phyloP scores from a whole-genome alignment of 2,329 filamentous ascomycete genomes.

The Talaromyces pinophilus region DNA sequence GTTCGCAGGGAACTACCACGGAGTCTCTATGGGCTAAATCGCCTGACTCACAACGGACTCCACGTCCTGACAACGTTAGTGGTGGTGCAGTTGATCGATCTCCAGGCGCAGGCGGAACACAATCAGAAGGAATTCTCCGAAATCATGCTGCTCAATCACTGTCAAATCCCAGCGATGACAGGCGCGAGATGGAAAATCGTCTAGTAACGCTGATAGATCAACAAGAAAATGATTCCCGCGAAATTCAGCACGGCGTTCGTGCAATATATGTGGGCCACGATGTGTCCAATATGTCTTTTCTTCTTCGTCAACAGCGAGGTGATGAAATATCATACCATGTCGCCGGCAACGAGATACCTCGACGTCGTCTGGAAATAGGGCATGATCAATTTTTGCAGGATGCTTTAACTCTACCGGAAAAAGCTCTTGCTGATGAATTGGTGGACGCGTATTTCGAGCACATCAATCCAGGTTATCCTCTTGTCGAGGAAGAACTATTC shows the following conservation, averaged over 20 bases:
- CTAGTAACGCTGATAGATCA: slow-evolving; percentile 55
- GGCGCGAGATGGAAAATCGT: slow-evolving; percentile 48
- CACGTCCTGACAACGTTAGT: background rate
- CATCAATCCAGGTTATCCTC: slow-evolving; percentile 55
- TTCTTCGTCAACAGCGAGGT: slow-evolving; percentile 54
- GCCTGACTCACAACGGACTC: background rate
- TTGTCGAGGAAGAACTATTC: slow-evolving; percentile 56
- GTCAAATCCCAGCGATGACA: slow-evolving; percentile 43
- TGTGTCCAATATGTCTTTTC: slow-evolving; percentile 58
- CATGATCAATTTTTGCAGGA: slow-evolving; percentile 51
- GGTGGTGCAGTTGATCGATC: background rate
- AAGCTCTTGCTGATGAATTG: slow-evolving; percentile 52
- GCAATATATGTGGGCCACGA: slow-evolving; percentile 59
- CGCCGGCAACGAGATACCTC: slow-evolving; percentile 47
- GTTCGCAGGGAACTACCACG: background rate
- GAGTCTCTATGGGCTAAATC: background rate
- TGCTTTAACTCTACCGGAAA: slow-evolving; percentile 53
- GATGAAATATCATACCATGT: slow-evolving; percentile 46
- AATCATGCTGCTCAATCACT: slow-evolving; percentile 28
- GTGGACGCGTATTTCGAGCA: slow-evolving; percentile 54
- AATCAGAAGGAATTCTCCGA: slow-evolving; percentile 2
- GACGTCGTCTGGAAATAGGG: slow-evolving; percentile 45
- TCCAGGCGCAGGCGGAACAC: background rate
- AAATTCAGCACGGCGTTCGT: slow-evolving; percentile 52
- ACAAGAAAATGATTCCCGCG: slow-evolving; percentile 47